Evolutionary conservation across 495 filamentous ascomycete genomes (phyloP).

Genomic region (Penicillium subrubescens): DNA sequence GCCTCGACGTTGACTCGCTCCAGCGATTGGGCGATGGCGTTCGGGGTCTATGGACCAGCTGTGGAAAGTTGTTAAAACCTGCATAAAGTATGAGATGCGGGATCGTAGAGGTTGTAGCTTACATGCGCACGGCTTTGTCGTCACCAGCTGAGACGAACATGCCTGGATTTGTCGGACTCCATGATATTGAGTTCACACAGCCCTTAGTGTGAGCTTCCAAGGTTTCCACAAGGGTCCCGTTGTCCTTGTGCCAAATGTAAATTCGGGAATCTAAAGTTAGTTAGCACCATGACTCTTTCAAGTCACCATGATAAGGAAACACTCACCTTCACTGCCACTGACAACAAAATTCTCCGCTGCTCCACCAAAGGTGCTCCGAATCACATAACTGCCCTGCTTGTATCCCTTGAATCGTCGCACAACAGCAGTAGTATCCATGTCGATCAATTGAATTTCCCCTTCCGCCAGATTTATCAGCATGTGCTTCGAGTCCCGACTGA

Average conservation of each 20-base stretch:
- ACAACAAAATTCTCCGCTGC: slow-evolving; percentile 89
- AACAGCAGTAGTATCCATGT: slow-evolving; percentile 72
- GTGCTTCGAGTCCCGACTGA: slow-evolving; percentile 76
- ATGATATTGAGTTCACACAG: slow-evolving; percentile 86
- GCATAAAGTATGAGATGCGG: too few relatives aligned
- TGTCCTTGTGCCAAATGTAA: slow-evolving; percentile 89
- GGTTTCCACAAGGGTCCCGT: slow-evolving; percentile 70
- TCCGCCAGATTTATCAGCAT: slow-evolving; percentile 82
- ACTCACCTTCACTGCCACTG: slow-evolving; percentile 85
- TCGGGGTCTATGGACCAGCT: slow-evolving; percentile 47
- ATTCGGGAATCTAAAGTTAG: slow-evolving; percentile 66
- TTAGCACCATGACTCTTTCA: slow-evolving; percentile 18
- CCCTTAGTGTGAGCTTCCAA: slow-evolving; percentile 73
- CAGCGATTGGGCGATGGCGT: slow-evolving; percentile 21
- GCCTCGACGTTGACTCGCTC: slow-evolving; percentile 28
- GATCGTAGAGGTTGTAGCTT: slow-evolving; percentile 15
- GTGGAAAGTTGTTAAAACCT: slow-evolving; percentile 23
- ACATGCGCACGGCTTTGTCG: slow-evolving; percentile 86
- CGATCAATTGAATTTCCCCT: slow-evolving; percentile 72
- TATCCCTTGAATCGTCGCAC: slow-evolving; percentile 74
- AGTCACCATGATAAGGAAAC: not conserved
- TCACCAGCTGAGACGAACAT: slow-evolving; percentile 94
- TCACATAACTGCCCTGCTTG: slow-evolving; percentile 69
- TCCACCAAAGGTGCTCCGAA: slow-evolving; percentile 82
- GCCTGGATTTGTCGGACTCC: slow-evolving; percentile 80